These are phyloP conservation scores for Wickerhamomyces rabaulensis DNA, from an alignment of 805 yeast genomes.

Conservation along the genomic window DNA sequence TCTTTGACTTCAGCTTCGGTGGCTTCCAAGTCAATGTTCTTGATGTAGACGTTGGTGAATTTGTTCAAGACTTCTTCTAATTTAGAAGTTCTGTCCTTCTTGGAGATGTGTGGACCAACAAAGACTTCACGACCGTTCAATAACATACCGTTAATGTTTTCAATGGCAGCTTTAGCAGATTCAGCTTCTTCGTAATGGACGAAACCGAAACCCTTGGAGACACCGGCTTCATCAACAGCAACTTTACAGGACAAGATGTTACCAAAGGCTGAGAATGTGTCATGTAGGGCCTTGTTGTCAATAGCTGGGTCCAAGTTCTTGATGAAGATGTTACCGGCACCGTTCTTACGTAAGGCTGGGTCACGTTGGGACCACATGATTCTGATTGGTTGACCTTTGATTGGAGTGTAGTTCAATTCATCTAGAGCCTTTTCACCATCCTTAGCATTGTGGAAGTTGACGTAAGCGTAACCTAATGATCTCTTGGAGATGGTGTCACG, in stretches of 20 bases:
- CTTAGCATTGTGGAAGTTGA: constrained; percentile 82
- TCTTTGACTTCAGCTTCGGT: constrained; percentile 66
- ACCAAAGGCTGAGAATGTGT: constrained; percentile 96
- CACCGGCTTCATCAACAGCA: constrained; percentile 88
- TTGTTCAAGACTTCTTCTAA: constrained; percentile 84
- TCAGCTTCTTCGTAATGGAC: constrained; percentile 93
- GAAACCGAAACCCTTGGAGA: constrained; percentile 94
- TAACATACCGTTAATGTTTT: constrained; percentile 96
- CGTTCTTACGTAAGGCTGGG: constrained; percentile 90
- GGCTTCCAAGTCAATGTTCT: constrained; percentile 75
- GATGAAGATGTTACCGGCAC: constrained; percentile 95
- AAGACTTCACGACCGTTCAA: constrained; percentile 93
- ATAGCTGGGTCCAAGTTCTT: constrained; percentile 97
- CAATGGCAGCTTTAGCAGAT: constrained; percentile 92
- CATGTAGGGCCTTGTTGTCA: constrained; percentile 98
- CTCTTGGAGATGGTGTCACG: constrained; percentile 97
- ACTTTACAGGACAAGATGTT: constrained; percentile 94
- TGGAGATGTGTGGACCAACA: constrained; percentile 91
- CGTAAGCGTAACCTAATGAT: constrained; percentile 97
- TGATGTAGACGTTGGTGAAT: constrained; percentile 94
- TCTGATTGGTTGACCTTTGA: constrained; percentile 96
- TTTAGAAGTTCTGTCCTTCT: constrained; percentile 91
- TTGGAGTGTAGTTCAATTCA: constrained; percentile 87
- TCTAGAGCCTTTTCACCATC: constrained; percentile 95
- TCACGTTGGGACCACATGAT: constrained; percentile 99